phyloP scores from a whole-genome alignment of 768 basidiomycete species.

The Boletus rufocinnamomeus region DNA sequence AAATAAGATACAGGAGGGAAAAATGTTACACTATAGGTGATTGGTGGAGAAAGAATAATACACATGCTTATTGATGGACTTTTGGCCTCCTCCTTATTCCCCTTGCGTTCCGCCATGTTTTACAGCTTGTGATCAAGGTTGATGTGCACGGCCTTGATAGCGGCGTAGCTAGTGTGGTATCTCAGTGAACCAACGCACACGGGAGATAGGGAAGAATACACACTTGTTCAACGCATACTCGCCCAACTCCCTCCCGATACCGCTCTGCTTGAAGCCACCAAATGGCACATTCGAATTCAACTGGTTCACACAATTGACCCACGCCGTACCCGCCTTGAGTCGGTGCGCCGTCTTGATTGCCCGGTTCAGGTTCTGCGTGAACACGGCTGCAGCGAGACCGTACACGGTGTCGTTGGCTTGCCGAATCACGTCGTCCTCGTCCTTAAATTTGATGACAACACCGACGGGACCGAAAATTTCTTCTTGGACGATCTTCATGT shows the following conservation, averaged over 20 bases:
- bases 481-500: conserved; percentile 75
- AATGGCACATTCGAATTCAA: conserved; percentile 57
- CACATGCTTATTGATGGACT: not conserved
- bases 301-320: conserved; percentile 48
- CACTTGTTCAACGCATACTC: conserved; percentile 67
- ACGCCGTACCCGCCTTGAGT: conserved; percentile 81
- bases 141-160: conserved; percentile 41
- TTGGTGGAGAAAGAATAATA: not conserved
- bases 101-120: not conserved
- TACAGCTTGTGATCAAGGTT: conserved; percentile 42
- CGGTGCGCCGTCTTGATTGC: conserved; percentile 72
- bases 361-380: conserved; percentile 75
- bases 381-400: conserved; percentile 87
- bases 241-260: conserved; percentile 79
- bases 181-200: not conserved
- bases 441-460: conserved; percentile 74
- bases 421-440: conserved; percentile 61
- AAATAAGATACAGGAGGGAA: not conserved
- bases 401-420: conserved; percentile 87
- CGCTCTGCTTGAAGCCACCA: conserved; percentile 84
- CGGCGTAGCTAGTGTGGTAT: conserved; percentile 18
- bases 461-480: conserved; percentile 85
- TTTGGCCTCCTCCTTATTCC: not conserved
- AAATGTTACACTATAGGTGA: not conserved
- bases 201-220: conserved; percentile 21